Base-by-base conservation (phyloP, 2,329 filamentous ascomycete genomes). In the Trichoderma arundinaceum region DNA sequence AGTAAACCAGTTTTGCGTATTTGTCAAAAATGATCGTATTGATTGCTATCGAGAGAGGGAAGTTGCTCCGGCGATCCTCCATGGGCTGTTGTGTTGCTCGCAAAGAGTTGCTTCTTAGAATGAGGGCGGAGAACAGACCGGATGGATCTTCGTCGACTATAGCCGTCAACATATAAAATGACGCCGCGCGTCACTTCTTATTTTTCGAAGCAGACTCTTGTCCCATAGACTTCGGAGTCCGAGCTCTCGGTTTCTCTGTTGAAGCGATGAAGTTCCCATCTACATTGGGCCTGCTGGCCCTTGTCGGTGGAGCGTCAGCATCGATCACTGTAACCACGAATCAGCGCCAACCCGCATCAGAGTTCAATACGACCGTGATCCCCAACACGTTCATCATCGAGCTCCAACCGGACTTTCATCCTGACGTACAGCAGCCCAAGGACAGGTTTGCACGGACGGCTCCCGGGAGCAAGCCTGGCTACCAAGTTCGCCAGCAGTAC, bases 351-450 rank as follows among this genome's bases (percentile, higher is more conserved):
- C 28, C 32, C 9, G 35, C 28, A 28, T 38, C 59, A 19, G 54
- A 38, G 7, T n/a, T 17, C 6, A 54, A 54, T n/a, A 54, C 32
- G 12, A 63, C 48, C 7, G 49, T 63, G 7, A 8, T 63, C 17
- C 49, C 49, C n/a, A 54, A 63, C n/a, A 38, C 59, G 13, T 63
- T 63, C 32, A 44, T 63, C 13, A 19, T 54, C 13, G 38, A 54
- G 49, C 78, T 1, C n/a, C 43, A 65, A 10, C 28, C 44, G 15
- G 35, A 49, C 10, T 51, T 58, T 12, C 44, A 41, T 33, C 53
- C 53, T 1, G 46, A n/a, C 1, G 35, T 38, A 38, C 35, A 48
- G 4, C 62, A 58, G 44, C 62, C 54, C 53, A 51, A 33, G 19
- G 39, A 53, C 7, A 28, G 39, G n/a, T 65, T 65, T 38, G 53